Evolutionary conservation across 2,329 filamentous ascomycete genomes (phyloP), one percentile per base, ranked within the genome.

Genomic region (Cylindrodendrum hubeiense): DNA sequence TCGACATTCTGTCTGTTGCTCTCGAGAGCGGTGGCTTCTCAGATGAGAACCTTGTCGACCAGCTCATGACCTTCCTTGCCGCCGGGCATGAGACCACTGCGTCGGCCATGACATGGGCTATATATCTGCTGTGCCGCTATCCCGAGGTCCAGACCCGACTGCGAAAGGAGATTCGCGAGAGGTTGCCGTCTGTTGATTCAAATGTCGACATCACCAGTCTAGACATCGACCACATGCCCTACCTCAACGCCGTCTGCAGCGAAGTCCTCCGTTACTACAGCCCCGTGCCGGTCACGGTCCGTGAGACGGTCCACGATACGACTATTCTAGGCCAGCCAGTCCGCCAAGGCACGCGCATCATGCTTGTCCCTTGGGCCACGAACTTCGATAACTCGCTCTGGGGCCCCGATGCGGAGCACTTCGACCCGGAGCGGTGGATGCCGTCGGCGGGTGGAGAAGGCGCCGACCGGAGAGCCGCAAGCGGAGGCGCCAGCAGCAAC

Each of bases 21-120:
- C 83, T 97, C 51, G 87, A 91, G 75, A 93, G 90, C 41, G 92
- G 92, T 50, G 89, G 85, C 6, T 96, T 97, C 79, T 87, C 82
- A 13, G 93, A 96, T 67, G 91, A 94, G 52, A 89, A 93, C 65
- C 87, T 97, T n/a, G 88, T 94, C 37, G 92, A 96, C 77, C 94
- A 97, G 79, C 87, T 96, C 76, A 96, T 97, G 93, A 97, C 93
- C 0, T 96, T 97, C 82, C 87, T 97, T 5, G 91, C 91, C 1
- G 94, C 94, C 0, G 91, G 91, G 22, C 93, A 95, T 77, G 92
- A 95, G 80, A 95, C 93, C 1, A 95, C 92, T 0, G 89, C 93
- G 1, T 87, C 90, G 1, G 86, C 92, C 19, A 84, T 96, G 75
- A 91, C 90, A n/a, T 95, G 92, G 91, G 87, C 90, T 3, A 79